phyloP scores from a whole-genome alignment of 2,329 filamentous ascomycete genomes.

The Aspergillus glaucus region DNA sequence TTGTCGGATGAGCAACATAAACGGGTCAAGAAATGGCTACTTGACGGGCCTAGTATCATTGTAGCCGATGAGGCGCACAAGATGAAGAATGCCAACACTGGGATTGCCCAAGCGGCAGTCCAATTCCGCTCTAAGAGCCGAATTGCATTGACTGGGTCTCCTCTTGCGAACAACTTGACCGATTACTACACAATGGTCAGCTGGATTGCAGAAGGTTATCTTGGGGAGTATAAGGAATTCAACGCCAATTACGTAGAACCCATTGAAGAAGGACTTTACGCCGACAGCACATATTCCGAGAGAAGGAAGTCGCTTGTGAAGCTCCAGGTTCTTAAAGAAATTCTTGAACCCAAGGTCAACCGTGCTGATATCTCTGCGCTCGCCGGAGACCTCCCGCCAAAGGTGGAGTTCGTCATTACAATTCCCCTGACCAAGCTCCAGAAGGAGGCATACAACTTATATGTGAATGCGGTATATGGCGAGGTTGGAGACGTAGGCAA shows the following conservation, averaged over 20 bases:
- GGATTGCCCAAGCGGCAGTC: constrained; percentile 49
- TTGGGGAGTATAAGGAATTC: constrained; percentile 66
- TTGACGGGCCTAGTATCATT: constrained; percentile 62
- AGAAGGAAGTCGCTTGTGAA: constrained; percentile 58
- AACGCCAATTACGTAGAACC: constrained; percentile 61
- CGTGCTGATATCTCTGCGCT: constrained; percentile 65
- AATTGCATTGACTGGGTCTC: constrained; percentile 81
- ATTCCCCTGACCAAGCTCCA: constrained; percentile 65
- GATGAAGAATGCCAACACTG: constrained; percentile 60
- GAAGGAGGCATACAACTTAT: constrained; percentile 53
- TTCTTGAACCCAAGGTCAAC: constrained; percentile 71
- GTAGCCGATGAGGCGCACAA: constrained; percentile 80
- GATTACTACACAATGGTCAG: constrained; percentile 86
- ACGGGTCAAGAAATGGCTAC: constrained; percentile 45
- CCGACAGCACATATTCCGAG: constrained; percentile 54
- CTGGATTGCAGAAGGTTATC: constrained; percentile 75
- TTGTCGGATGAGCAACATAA: constrained; percentile 34
- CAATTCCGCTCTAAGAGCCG: constrained; percentile 62
- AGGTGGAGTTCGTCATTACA: constrained; percentile 75
- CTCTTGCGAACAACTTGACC: constrained; percentile 72
- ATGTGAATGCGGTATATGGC: constrained; percentile 37
- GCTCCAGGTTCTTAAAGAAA: constrained; percentile 63
- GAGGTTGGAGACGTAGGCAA: constrained; percentile 29
- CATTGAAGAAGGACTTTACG: constrained; percentile 65
- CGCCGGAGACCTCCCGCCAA: constrained; percentile 61